Evolutionary conservation across 208 protist species (phyloP).

Genomic region (Vickermania ingenoplastis): DNA sequence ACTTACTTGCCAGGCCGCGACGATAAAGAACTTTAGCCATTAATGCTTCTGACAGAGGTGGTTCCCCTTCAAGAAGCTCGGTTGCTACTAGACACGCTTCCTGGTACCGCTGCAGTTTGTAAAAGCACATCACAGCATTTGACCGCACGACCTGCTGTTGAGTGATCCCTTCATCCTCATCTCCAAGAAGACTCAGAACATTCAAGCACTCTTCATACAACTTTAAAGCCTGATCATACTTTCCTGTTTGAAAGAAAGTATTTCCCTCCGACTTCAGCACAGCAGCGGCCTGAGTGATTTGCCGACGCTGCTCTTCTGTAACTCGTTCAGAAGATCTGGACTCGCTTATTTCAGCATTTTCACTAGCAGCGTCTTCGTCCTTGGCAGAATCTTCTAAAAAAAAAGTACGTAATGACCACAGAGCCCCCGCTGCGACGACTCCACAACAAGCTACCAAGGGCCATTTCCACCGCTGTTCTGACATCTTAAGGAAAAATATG

Average conservation of each 20-base stretch:
- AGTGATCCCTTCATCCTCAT: slow-evolving; percentile 34
- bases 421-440: too few relatives aligned
- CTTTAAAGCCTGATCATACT: slow-evolving; percentile 40
- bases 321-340: too few relatives aligned
- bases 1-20: slow-evolving; percentile 57
- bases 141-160: slow-evolving; percentile 48
- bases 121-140: slow-evolving; percentile 61
- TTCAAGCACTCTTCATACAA: slow-evolving; percentile 71
- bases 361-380: too few relatives aligned
- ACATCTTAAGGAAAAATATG: too few relatives aligned
- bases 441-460: too few relatives aligned
- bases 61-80: slow-evolving; percentile 35
- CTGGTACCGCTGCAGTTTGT: slow-evolving; percentile 57
- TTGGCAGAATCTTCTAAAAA: too few relatives aligned
- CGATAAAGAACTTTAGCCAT: slow-evolving; percentile 79
- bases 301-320: too few relatives aligned
- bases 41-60: slow-evolving; percentile 21
- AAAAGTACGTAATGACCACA: too few relatives aligned
- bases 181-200: slow-evolving; percentile 37
- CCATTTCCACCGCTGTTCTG: too few relatives aligned
- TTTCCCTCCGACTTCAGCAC: background rate
- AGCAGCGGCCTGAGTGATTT: background rate
- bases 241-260: background rate
- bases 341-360: too few relatives aligned
- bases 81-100: slow-evolving; percentile 59